A percentile compares a stretch with the other conserved stretches of the same genome.
Evolutionary conservation across 2,329 filamentous ascomycete genomes (phyloP).

Genomic region (Hypoxylon sp.): DNA sequence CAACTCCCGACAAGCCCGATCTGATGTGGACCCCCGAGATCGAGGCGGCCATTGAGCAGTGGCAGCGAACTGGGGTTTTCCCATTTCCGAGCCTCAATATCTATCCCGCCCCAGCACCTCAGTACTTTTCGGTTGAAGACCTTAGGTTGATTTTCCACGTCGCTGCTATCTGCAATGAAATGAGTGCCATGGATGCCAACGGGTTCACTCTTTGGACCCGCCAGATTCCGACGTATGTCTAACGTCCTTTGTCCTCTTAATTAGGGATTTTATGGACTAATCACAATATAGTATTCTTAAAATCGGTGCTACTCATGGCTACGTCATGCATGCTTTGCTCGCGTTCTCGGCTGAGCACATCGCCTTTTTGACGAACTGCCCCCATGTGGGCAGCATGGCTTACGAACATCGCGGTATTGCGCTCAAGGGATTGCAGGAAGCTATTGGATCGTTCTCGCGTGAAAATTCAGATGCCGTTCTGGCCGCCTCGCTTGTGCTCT

Average conservation of each 20-base stretch:
- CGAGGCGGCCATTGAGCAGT: slow-evolving; percentile 83
- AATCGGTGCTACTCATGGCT: slow-evolving; percentile 84
- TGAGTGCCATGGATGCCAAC: slow-evolving; percentile 82
- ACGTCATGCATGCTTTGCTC: slow-evolving; percentile 94
- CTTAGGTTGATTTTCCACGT: slow-evolving; percentile 93
- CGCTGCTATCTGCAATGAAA: slow-evolving; percentile 85
- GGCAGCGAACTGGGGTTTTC: slow-evolving; percentile 87
- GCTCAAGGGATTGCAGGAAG: slow-evolving; percentile 88
- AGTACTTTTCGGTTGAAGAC: slow-evolving; percentile 81
- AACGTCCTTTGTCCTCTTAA: slow-evolving; percentile 31
- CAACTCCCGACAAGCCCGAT: slow-evolving; percentile 74
- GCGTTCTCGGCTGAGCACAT: slow-evolving; percentile 96
- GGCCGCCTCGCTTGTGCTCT: slow-evolving; percentile 90
- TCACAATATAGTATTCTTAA: slow-evolving; percentile 77
- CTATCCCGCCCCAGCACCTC: slow-evolving; percentile 80
- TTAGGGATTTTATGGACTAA: slow-evolving; percentile 45
- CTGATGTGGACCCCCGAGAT: slow-evolving; percentile 91
- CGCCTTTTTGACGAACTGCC: slow-evolving; percentile 88
- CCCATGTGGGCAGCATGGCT: slow-evolving; percentile 87
- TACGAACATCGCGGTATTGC: slow-evolving; percentile 91
- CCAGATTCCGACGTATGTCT: slow-evolving; percentile 87
- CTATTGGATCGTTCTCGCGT: slow-evolving; percentile 86
- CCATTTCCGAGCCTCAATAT: slow-evolving; percentile 87
- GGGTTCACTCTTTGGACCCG: slow-evolving; percentile 93
- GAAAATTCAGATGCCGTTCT: slow-evolving; percentile 92